Conservation (phyloP, 148 eudicot species). For the Fagopyrum tataricum region DNA sequence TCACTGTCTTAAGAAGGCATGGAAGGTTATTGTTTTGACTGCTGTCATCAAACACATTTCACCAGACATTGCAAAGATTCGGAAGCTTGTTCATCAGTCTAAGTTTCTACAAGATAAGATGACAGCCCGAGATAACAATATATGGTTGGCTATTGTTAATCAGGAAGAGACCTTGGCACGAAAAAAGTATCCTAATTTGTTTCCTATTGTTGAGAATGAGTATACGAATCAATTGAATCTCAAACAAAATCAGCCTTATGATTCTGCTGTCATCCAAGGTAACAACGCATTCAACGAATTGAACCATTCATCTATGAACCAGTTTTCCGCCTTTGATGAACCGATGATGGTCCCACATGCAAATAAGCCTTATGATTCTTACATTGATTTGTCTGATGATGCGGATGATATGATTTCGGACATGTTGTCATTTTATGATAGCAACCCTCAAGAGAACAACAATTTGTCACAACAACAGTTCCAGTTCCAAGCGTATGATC, state of each 20-base stretch:
- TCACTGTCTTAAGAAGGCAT: slow-evolving; percentile 5
- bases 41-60: slow-evolving; percentile 13
- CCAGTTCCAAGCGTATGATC: background rate
- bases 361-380: background rate
- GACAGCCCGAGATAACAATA: slow-evolving; percentile 11
- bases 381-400: slow-evolving; percentile 16
- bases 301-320: background rate
- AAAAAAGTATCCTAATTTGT: background rate
- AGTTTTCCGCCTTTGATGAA: background rate
- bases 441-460: background rate
- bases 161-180: slow-evolving; percentile 8
- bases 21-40: slow-evolving; percentile 5
- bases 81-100: slow-evolving; percentile 11
- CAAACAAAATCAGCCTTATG: background rate
- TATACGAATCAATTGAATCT: background rate
- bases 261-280: background rate
- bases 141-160: slow-evolving; percentile 10
- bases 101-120: slow-evolving; percentile 16
- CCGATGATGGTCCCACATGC: background rate
- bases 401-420: slow-evolving; percentile 17
- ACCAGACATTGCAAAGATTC: slow-evolving; percentile 3
- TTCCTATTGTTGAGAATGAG: background rate
- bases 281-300: background rate
- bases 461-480: slow-evolving; percentile 5
- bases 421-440: slow-evolving; percentile 16